Conservation (phyloP, 108 stramenopile species). For the Nitzschia sp. region DNA sequence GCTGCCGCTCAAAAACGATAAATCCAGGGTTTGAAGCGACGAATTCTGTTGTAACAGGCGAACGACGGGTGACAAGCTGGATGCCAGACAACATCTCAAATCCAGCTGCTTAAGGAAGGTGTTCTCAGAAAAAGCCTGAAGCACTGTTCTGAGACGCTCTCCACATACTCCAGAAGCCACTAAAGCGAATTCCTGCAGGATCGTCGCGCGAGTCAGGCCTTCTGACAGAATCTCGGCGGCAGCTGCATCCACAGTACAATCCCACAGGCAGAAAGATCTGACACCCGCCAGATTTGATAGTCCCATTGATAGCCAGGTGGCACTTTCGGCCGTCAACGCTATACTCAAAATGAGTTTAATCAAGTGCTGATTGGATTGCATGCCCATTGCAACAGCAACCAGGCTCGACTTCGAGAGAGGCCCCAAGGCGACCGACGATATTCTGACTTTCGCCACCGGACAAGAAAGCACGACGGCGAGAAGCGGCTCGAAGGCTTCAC, state of each 20-base stretch:
- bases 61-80: not conserved
- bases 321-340: not conserved
- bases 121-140: not conserved
- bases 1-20: not conserved
- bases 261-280: not conserved
- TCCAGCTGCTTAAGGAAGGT: not conserved
- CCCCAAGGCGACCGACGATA: not conserved
- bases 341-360: constrained; percentile 2
- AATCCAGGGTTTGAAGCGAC: not conserved
- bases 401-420: not conserved
- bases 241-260: not conserved
- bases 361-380: constrained; percentile 1
- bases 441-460: not conserved
- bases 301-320: not conserved
- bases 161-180: not conserved
- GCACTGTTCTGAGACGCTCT: not conserved
- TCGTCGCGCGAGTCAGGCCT: not conserved
- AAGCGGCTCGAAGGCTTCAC: not conserved
- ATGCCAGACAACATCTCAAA: not conserved
- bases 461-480: not conserved
- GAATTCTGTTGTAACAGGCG: not conserved
- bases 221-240: not conserved
- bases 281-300: not conserved
- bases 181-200: not conserved
- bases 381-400: not conserved